These are phyloP conservation scores for Didymellaceae sp. DNA, from an alignment of 2,329 filamentous ascomycete species.

Conservation along the genomic window DNA sequence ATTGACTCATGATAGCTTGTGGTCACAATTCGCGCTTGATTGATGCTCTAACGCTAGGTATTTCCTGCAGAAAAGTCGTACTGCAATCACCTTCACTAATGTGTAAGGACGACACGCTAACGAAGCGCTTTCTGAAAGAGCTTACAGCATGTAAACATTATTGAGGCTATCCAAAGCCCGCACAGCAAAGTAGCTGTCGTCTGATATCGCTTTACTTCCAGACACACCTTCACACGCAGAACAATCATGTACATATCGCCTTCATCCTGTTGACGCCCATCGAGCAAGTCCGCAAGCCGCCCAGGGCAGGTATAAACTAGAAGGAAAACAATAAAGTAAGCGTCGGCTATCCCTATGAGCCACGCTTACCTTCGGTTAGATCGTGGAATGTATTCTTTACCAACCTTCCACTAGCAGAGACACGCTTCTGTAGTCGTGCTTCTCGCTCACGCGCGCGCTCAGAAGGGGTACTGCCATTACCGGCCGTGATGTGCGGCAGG, in stretches of 20 bases:
- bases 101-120: neutral
- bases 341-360: slow-evolving; percentile 35
- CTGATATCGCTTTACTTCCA: slow-evolving; percentile 1
- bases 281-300: slow-evolving; percentile 37
- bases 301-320: slow-evolving; percentile 47
- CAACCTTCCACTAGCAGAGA: slow-evolving; percentile 51
- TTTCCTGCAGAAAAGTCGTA: too few species aligned
- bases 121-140: neutral
- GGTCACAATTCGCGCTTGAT: too few species aligned
- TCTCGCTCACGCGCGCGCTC: slow-evolving; percentile 48
- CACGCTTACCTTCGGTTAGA: slow-evolving; percentile 44
- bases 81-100: too few species aligned
- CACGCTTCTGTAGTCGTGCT: slow-evolving; percentile 48
- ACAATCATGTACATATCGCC: slow-evolving; percentile 4
- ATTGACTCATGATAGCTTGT: too few species aligned
- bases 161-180: slow-evolving; percentile 9
- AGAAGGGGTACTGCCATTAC: slow-evolving; percentile 49
- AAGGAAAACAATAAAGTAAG: slow-evolving; percentile 38
- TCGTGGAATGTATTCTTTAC: slow-evolving; percentile 43
- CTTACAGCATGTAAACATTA: slow-evolving; percentile 12
- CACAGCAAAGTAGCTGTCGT: slow-evolving; percentile 5
- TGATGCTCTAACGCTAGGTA: too few species aligned
- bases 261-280: slow-evolving; percentile 41
- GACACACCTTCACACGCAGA: slow-evolving; percentile 1
- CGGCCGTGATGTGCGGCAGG: slow-evolving; percentile 60